Conservation (phyloP, 805 yeast genomes). For the Kodamaea laetipori region DNA sequence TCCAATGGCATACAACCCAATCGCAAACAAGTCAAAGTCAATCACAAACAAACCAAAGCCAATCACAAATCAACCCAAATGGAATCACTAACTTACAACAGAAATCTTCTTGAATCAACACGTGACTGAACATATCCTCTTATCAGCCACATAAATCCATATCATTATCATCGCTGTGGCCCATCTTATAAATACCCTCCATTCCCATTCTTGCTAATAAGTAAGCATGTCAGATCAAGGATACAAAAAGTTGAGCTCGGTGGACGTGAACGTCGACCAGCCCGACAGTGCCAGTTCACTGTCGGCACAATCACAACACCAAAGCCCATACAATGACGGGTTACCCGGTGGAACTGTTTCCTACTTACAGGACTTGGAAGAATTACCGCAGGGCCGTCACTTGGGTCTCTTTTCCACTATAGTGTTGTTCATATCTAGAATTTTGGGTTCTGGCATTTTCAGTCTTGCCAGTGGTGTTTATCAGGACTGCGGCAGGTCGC, state of each 20-base stretch:
- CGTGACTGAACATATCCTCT: too few species aligned
- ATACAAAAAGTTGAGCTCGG: constrained; percentile 3
- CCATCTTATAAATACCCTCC: too few species aligned
- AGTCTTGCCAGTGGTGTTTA: constrained; percentile 70
- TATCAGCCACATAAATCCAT: too few species aligned
- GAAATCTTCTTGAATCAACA: too few species aligned
- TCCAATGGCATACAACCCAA: too few species aligned
- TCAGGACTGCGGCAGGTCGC: constrained; percentile 68
- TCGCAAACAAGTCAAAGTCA: too few species aligned
- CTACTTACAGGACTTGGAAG: constrained; percentile 43
- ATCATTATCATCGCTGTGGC: too few species aligned
- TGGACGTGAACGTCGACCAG: constrained; percentile 2
- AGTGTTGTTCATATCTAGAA: constrained; percentile 63
- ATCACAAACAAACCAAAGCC: too few species aligned
- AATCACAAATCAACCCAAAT: too few species aligned
- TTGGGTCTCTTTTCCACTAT: constrained; percentile 68
- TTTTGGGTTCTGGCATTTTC: constrained; percentile 78
- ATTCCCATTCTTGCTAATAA: too few species aligned
- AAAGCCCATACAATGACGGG: background rate
- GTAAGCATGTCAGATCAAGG: background rate
- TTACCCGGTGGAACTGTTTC: constrained; percentile 13
- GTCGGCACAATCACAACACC: constrained; percentile 1
- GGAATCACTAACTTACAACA: too few species aligned
- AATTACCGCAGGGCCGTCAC: constrained; percentile 74
- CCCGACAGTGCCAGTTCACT: constrained; percentile 11